Percentiles rank a stretch among this genome's conserved stretches.
These are phyloP conservation scores for Urtica urens DNA, from an alignment of 306 rosid genomes.

Conservation along the genomic window DNA sequence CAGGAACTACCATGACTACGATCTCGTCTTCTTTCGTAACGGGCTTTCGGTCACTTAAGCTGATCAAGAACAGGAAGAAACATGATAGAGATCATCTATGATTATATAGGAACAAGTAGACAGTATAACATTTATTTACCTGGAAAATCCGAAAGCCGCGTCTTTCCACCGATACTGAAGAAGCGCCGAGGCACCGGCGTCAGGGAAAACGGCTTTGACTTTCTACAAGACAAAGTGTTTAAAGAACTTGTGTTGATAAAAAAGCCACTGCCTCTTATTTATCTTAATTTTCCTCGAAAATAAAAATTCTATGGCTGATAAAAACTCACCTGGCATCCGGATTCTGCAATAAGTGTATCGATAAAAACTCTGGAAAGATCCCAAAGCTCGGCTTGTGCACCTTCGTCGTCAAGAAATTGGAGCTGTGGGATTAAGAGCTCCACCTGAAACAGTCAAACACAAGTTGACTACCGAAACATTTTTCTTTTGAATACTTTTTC, in stretches of 20 bases:
- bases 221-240: constrained; percentile 25
- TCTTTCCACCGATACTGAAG: constrained; percentile 77
- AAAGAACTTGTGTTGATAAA: neutral
- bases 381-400: constrained; percentile 96
- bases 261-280: neutral
- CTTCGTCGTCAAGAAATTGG: constrained; percentile 91
- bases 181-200: constrained; percentile 97
- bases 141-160: constrained; percentile 69
- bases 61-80: constrained; percentile 27
- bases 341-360: constrained; percentile 65
- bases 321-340: constrained; percentile 58
- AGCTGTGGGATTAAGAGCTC: constrained; percentile 95
- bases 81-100: constrained; percentile 5
- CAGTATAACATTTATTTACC: constrained; percentile 32
- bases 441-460: constrained; percentile 40
- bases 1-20: constrained; percentile 93
- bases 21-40: constrained; percentile 74
- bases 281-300: neutral
- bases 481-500: too few species aligned
- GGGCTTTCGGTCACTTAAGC: constrained; percentile 89
- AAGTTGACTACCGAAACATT: too few species aligned
- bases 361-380: constrained; percentile 65
- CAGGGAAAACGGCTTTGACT: constrained; percentile 89
- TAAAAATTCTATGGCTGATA: too few species aligned
- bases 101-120: neutral